These are phyloP conservation scores for Tricholoma terreum DNA, from an alignment of 768 basidiomycete species.

Conservation along the genomic window DNA sequence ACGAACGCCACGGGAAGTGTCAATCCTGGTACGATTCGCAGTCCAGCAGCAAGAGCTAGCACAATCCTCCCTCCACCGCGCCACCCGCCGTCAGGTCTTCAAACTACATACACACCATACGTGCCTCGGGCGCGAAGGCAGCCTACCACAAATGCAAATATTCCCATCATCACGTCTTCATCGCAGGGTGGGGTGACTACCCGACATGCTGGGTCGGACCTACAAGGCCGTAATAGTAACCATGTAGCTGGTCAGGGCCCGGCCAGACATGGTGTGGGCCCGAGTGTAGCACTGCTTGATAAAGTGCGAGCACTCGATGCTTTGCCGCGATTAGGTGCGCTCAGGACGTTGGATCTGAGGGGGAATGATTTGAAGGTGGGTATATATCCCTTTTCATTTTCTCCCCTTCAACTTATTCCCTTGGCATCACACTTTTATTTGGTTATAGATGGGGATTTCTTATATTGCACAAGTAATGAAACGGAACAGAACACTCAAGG, in stretches of 20 bases:
- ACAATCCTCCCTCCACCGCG: slow-evolving; percentile 37
- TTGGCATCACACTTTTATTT: neutral
- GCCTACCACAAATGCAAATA: slow-evolving; percentile 40
- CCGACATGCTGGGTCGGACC: slow-evolving; percentile 29
- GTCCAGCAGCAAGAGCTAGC: slow-evolving; percentile 28
- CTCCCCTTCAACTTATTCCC: neutral
- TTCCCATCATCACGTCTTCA: slow-evolving; percentile 71
- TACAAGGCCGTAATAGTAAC: neutral
- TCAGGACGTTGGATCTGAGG: slow-evolving; percentile 87
- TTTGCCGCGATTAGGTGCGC: slow-evolving; percentile 77
- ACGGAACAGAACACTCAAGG: slow-evolving; percentile 91
- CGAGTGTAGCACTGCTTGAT: slow-evolving; percentile 76
- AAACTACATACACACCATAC: slow-evolving; percentile 83
- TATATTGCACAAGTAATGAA: slow-evolving; percentile 96
- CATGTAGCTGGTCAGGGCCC: slow-evolving; percentile 20
- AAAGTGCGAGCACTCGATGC: slow-evolving; percentile 90
- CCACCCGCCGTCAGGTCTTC: slow-evolving; percentile 48
- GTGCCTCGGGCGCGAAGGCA: slow-evolving; percentile 63
- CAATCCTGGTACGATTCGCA: no score
- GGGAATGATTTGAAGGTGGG: slow-evolving; percentile 90
- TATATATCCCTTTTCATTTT: no score
- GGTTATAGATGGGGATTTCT: slow-evolving; percentile 60
- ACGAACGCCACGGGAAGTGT: slow-evolving; percentile 9
- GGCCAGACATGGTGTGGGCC: slow-evolving; percentile 39
- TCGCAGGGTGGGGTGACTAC: slow-evolving; percentile 52